A percentile compares a stretch with the other conserved stretches of the same genome.
Evolutionary conservation across 106 monocot genomes (phyloP).

Genomic region (Dendrobium huoshanense): DNA sequence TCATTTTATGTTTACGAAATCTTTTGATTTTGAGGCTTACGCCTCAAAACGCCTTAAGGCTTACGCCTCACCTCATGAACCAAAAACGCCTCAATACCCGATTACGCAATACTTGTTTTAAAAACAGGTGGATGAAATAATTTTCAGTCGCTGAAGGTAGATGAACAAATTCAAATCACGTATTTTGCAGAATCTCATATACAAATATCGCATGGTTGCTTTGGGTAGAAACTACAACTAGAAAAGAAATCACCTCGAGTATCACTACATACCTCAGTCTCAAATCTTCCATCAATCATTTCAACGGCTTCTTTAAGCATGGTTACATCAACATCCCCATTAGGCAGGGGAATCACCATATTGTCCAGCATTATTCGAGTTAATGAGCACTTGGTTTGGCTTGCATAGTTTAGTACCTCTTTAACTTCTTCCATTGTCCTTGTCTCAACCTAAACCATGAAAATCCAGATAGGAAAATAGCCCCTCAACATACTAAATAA

Average conservation of each 20-base stretch:
- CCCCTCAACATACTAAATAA: background rate
- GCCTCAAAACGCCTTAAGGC: too few species aligned
- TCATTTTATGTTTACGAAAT: too few species aligned
- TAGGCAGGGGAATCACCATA: constrained; percentile 74
- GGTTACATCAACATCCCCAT: constrained; percentile 84
- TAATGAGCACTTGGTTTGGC: constrained; percentile 56
- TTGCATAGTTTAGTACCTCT: constrained; percentile 68
- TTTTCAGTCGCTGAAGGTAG: background rate
- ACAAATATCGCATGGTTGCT: background rate
- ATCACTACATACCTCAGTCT: constrained; percentile 68
- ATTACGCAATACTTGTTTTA: background rate
- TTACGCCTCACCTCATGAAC: too few species aligned
- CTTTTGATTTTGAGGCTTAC: too few species aligned
- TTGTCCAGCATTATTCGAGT: constrained; percentile 91
- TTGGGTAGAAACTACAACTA: background rate
- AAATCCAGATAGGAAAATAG: background rate
- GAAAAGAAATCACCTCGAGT: background rate
- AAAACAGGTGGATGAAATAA: background rate
- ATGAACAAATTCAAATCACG: background rate
- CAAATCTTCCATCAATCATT: constrained; percentile 78
- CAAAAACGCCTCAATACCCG: too few species aligned
- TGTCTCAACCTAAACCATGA: constrained; percentile 68
- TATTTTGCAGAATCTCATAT: background rate
- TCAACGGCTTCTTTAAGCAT: constrained; percentile 87
- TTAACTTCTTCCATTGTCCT: constrained; percentile 88